Percentiles rank a stretch among this genome's conserved stretches.
Conservation (phyloP, 2,329 filamentous ascomycete species). For the Scortechinia acanthostroma region DNA sequence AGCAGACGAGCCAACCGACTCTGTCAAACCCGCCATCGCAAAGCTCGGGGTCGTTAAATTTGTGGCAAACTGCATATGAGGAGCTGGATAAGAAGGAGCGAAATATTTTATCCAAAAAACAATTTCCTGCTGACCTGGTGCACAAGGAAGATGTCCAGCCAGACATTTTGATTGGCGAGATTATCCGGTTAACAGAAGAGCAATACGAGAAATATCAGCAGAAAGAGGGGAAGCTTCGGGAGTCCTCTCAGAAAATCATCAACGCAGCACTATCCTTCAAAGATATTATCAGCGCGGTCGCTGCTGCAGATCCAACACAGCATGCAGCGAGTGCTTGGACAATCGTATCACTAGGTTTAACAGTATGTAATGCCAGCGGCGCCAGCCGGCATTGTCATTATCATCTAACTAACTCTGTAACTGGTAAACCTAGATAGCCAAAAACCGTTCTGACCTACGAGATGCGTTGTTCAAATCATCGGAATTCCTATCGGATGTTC, state of each 20-base stretch:
- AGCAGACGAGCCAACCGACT: no score
- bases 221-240: neutral
- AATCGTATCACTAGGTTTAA: slow-evolving; percentile 10
- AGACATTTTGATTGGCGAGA: neutral
- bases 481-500: slow-evolving; percentile 7
- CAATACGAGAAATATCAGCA: neutral
- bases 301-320: slow-evolving; percentile 7
- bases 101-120: slow-evolving; percentile 4
- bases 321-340: slow-evolving; percentile 9
- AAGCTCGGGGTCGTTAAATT: no score
- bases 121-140: neutral
- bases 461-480: slow-evolving; percentile 9
- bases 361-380: slow-evolving; percentile 6
- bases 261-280: slow-evolving; percentile 9
- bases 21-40: no score
- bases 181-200: neutral
- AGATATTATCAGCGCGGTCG: slow-evolving; percentile 6
- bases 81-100: slow-evolving; percentile 6
- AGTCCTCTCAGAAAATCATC: neutral
- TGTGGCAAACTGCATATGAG: slow-evolving; percentile 10
- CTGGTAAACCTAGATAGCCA: slow-evolving; percentile 6
- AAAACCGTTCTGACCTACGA: slow-evolving; percentile 6
- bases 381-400: no score
- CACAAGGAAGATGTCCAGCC: slow-evolving; percentile 2
- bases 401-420: no score